Evolutionary conservation across 805 yeast species (phyloP).

Genomic region (Nematodospora valgi): DNA sequence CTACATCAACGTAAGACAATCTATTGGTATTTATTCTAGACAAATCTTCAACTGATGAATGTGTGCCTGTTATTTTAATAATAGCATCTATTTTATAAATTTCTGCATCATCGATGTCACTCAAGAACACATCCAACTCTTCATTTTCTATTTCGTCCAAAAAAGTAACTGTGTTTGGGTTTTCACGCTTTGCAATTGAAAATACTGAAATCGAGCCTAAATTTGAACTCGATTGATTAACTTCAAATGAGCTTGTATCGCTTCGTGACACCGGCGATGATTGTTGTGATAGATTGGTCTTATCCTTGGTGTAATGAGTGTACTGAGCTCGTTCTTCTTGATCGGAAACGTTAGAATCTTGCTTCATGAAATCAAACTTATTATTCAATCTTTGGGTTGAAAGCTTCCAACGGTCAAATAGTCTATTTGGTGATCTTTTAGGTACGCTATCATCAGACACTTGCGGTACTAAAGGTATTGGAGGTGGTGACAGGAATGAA

Average conservation of each 20-base stretch:
- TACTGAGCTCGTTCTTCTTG: too few relatives aligned
- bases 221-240: not conserved
- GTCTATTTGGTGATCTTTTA: slow-evolving; percentile 15
- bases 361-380: too few relatives aligned
- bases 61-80: not conserved
- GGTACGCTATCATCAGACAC: slow-evolving; percentile 8
- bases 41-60: slow-evolving; percentile 2
- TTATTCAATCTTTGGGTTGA: not conserved
- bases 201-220: slow-evolving; percentile 2
- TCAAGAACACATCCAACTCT: slow-evolving; percentile 3
- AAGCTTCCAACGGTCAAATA: slow-evolving; percentile 5
- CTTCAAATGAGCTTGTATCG: slow-evolving; percentile 3
- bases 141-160: not conserved
- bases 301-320: too few relatives aligned
- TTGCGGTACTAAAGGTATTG: not conserved
- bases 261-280: too few relatives aligned
- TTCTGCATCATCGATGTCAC: slow-evolving; percentile 1
- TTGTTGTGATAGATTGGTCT: too few relatives aligned
- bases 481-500: not conserved
- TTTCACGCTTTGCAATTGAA: not conserved
- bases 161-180: not conserved
- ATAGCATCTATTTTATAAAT: slow-evolving; percentile 4
- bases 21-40: too few relatives aligned
- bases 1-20: too few relatives aligned
- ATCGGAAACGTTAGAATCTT: too few relatives aligned